Evolutionary conservation across 768 basidiomycete genomes (phyloP).

Genomic region (Termitomyces sp.): DNA sequence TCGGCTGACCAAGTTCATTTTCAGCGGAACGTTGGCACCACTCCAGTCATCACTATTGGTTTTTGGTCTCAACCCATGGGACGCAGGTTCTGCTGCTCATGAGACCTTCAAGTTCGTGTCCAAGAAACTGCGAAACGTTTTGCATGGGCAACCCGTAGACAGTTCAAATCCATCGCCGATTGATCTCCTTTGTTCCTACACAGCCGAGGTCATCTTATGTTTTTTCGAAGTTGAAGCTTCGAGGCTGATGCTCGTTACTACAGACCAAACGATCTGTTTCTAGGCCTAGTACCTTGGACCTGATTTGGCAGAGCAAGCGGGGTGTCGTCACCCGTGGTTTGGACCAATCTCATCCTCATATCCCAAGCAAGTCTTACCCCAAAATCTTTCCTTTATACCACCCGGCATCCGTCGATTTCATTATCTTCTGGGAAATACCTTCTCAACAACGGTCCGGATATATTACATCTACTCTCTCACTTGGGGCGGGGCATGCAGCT

Average conservation of each 20-base stretch:
- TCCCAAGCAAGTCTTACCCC: slow-evolving; percentile 46
- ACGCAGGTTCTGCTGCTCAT: slow-evolving; percentile 27
- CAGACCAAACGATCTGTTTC: slow-evolving; percentile 17
- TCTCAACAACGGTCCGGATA: slow-evolving; percentile 57
- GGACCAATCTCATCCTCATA: slow-evolving; percentile 43
- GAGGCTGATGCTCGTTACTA: slow-evolving; percentile 9
- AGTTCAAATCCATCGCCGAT: slow-evolving; percentile 45
- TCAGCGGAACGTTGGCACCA: slow-evolving; percentile 39
- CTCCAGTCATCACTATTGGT: slow-evolving; percentile 42
- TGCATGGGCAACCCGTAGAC: slow-evolving; percentile 41
- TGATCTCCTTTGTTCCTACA: slow-evolving; percentile 46
- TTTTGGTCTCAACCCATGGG: slow-evolving; percentile 37
- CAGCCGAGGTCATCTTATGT: slow-evolving; percentile 33
- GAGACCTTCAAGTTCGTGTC: slow-evolving; percentile 48
- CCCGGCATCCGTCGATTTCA: slow-evolving; percentile 64
- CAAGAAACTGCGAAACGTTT: slow-evolving; percentile 42
- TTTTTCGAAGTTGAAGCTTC: background rate
- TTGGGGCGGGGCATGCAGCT: slow-evolving; percentile 67
- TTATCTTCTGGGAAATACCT: slow-evolving; percentile 74
- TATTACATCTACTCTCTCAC: slow-evolving; percentile 47
- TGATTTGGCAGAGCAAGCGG: slow-evolving; percentile 50
- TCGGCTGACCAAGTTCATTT: background rate
- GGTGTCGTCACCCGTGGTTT: slow-evolving; percentile 32
- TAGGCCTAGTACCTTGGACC: slow-evolving; percentile 30
- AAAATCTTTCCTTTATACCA: slow-evolving; percentile 79